Percentiles rank a stretch among this genome's conserved stretches.
Evolutionary conservation across 108 stramenopile species (phyloP).

Genomic region (Skeletonema marinoi): DNA sequence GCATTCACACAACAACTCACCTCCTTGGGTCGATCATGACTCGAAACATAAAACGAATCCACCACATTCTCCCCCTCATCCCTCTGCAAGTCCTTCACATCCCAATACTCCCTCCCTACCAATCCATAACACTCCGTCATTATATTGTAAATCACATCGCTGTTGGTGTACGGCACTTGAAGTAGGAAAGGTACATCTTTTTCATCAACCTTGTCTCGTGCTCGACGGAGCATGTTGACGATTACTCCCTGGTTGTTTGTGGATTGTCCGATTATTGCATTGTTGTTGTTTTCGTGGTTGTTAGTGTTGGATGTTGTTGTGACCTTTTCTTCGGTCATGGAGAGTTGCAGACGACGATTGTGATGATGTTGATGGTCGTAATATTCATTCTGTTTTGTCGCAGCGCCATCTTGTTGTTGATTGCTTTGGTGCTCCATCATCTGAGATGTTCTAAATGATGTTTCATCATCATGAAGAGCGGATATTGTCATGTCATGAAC

Average conservation of each 20-base stretch:
- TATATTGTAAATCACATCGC: slow-evolving; percentile 33
- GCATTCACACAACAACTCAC: neutral
- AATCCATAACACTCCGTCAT: slow-evolving; percentile 38
- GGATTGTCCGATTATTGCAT: neutral
- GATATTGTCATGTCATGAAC: too few species aligned
- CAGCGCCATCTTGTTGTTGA: too few species aligned
- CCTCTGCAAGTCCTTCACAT: neutral
- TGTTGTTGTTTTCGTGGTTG: slow-evolving; percentile 2
- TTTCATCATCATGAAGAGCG: too few species aligned
- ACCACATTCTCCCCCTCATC: slow-evolving; percentile 9
- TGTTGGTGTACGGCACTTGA: slow-evolving; percentile 15
- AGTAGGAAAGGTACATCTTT: slow-evolving; percentile 34
- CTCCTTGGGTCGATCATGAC: slow-evolving; percentile 18
- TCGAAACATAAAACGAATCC: slow-evolving; percentile 11
- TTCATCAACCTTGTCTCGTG: slow-evolving; percentile 25
- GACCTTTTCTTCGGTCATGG: neutral
- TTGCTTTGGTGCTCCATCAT: too few species aligned
- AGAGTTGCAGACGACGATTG: neutral
- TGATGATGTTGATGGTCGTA: too few species aligned
- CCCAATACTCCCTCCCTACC: slow-evolving; percentile 4
- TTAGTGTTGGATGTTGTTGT: neutral
- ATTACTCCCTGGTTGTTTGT: neutral
- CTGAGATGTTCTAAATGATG: too few species aligned
- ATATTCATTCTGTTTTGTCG: too few species aligned
- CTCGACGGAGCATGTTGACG: slow-evolving; percentile 32